Evolutionary conservation across 179 eudicot genomes (phyloP).

Genomic region (Corrigiola litoralis): DNA sequence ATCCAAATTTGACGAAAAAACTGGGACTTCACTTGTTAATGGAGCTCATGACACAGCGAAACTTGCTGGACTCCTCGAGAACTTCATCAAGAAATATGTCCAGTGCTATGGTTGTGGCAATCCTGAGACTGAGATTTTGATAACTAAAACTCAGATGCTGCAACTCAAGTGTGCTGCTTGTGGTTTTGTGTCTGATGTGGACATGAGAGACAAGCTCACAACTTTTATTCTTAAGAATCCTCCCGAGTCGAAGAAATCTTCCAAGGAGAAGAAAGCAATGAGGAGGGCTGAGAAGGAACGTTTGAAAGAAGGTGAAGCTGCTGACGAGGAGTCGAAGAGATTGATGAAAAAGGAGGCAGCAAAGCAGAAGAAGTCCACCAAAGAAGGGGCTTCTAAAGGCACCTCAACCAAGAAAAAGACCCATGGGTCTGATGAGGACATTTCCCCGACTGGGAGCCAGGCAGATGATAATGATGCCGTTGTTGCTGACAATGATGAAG

Average conservation of each 20-base stretch:
- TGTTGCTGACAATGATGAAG: conserved; percentile 30
- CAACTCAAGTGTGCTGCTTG: conserved; percentile 69
- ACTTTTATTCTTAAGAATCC: conserved; percentile 81
- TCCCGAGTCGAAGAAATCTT: conserved; percentile 58
- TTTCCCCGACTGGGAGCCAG: conserved; percentile 51
- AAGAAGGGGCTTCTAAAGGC: conserved; percentile 38
- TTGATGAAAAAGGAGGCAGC: conserved; percentile 46
- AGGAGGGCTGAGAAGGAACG: conserved; percentile 82
- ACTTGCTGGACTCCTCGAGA: conserved; percentile 72
- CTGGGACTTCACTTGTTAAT: conserved; percentile 62
- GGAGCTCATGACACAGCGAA: conserved; percentile 67
- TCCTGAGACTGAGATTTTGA: conserved; percentile 68
- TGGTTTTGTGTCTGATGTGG: conserved; percentile 72
- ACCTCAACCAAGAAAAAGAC: conserved; percentile 57
- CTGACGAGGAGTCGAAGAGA: conserved; percentile 73
- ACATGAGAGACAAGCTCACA: conserved; percentile 82
- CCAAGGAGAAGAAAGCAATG: conserved; percentile 77
- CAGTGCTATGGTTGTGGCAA: conserved; percentile 84
- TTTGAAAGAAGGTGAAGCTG: conserved; percentile 79
- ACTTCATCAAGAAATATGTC: conserved; percentile 70
- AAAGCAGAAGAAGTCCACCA: conserved; percentile 49
- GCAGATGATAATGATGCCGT: conserved; percentile 37
- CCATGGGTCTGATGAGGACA: conserved; percentile 67
- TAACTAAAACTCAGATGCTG: conserved; percentile 61
- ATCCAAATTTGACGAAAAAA: conserved; percentile 73